Evolutionary conservation across 2,329 filamentous ascomycete species (phyloP).

Genomic region (Amesomyces nigricolor): DNA sequence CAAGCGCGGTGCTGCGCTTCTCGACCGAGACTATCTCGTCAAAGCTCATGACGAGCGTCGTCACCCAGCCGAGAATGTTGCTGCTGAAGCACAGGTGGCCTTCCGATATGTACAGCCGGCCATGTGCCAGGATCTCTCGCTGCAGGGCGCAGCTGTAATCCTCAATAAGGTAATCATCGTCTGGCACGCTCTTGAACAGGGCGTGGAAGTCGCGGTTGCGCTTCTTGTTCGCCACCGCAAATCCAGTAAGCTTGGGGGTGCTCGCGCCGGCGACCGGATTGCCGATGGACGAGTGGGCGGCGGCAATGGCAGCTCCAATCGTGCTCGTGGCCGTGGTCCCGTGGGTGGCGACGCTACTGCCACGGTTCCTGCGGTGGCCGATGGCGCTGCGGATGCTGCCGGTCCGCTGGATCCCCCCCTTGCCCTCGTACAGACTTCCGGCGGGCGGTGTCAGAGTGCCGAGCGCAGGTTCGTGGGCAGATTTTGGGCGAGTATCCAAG

Average conservation of each 20-base stretch:
- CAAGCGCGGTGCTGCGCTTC: constrained; percentile 88
- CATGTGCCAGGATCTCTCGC: constrained; percentile 89
- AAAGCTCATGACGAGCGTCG: constrained; percentile 94
- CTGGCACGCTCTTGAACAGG: constrained; percentile 91
- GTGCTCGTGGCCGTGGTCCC: constrained; percentile 48
- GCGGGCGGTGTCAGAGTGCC: constrained; percentile 62
- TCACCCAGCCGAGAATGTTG: constrained; percentile 98
- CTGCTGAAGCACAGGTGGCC: constrained; percentile 98
- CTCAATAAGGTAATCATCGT: constrained; percentile 96
- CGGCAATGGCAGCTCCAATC: constrained; percentile 65
- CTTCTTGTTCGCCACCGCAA: constrained; percentile 93
- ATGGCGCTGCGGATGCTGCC: constrained; percentile 62
- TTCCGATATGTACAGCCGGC: constrained; percentile 91
- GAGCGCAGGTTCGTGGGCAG: constrained; percentile 44
- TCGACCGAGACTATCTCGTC: constrained; percentile 96
- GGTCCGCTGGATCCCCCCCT: constrained; percentile 54
- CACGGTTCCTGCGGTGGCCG: constrained; percentile 63
- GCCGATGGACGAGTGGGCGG: constrained; percentile 64
- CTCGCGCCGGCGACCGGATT: constrained; percentile 53
- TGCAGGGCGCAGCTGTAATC: constrained; percentile 97
- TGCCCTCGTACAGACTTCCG: constrained; percentile 60
- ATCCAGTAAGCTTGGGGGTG: constrained; percentile 79
- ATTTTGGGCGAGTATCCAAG: constrained; percentile 41
- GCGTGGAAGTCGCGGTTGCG: constrained; percentile 92
- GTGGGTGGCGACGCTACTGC: constrained; percentile 68